phyloP scores from a whole-genome alignment of 2,329 filamentous ascomycete genomes.

The Calonectria fujianensis region DNA sequence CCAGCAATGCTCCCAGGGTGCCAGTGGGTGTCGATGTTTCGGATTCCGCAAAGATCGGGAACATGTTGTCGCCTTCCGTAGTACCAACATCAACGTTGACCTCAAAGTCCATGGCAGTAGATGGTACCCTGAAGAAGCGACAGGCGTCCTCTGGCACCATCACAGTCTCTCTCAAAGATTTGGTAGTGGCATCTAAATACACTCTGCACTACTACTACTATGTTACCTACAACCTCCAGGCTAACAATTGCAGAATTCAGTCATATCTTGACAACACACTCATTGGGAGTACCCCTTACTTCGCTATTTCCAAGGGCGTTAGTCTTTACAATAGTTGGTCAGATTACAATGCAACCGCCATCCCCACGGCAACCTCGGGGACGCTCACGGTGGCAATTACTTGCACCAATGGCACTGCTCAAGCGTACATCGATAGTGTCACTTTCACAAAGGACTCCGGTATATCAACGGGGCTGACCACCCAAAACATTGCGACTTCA shows the following conservation, averaged over 20 bases:
- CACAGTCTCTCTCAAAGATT: constrained; percentile 1
- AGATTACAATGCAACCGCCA: background rate
- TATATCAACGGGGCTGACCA: background rate
- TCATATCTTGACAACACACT: background rate
- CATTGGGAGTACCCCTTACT: background rate
- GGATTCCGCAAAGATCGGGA: background rate
- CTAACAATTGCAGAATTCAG: constrained; percentile 21
- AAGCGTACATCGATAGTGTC: constrained; percentile 5
- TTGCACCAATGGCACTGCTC: constrained; percentile 1
- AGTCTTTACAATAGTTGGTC: constrained; percentile 4
- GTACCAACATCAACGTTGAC: too few species aligned
- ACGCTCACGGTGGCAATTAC: background rate
- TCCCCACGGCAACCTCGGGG: background rate
- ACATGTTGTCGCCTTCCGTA: background rate
- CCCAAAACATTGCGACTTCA: too few species aligned
- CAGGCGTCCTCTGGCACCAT: background rate
- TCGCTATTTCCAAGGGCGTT: background rate
- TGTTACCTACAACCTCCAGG: background rate
- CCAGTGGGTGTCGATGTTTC: background rate
- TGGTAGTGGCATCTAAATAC: background rate
- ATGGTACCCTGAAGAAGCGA: background rate
- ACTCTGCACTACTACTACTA: constrained; percentile 11
- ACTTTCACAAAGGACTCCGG: background rate
- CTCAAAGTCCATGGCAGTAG: background rate
- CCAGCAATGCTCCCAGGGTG: background rate